Evolutionary conservation across 1,139 yeast genomes (phyloP), one percentile per base, ranked within the genome.

Genomic region (Hansenula sp.): DNA sequence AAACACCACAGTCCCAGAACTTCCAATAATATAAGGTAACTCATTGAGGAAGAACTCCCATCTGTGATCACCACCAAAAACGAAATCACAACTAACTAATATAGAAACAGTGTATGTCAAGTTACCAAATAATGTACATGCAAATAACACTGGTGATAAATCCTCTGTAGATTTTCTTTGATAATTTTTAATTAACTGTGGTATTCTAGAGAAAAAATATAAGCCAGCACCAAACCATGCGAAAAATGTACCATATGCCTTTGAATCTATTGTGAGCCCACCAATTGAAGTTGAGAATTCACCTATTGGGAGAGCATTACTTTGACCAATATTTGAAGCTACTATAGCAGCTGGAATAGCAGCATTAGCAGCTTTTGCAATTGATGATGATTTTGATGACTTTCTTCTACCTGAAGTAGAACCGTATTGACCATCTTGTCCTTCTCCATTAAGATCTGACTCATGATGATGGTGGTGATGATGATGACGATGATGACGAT

Each of bases 191-290:
- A 73, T 66, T 35, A 90, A 65, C 57, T 90, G 98, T 0, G 98
- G 98, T 39, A 89, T 66, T 47, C 98, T 69, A 2, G 96, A 87
- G 10, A 78, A 64, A 43, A 89, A 72, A 57, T 92, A 90, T 39
- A 87, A 78, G 9, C 64, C 53, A 0, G 96, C 87, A 50, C 96
- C 88, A 5, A 75, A 58, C 95, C 96, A 92, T 0, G 97, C 94
- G 38, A 85, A 66, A 0, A 75, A 42, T 9, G 69, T 58, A 0
- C 95, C 96, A 24, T 68, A 45, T 13, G 49, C 44, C 27, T 45
- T 44, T 13, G 55, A 32, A 17, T 43, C 42, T 16, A 33, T 25
- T 13, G 26, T 10, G 7, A 10, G 25, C 39, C 35, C 36, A 40
- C 29, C 42, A 29, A 40, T 36, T 24, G 29, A 38, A 61, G 56